Percentiles rank a stretch among this genome's conserved stretches.
Evolutionary conservation across 2,329 filamentous ascomycete species (phyloP).

Genomic region (Talaromyces sp.): DNA sequence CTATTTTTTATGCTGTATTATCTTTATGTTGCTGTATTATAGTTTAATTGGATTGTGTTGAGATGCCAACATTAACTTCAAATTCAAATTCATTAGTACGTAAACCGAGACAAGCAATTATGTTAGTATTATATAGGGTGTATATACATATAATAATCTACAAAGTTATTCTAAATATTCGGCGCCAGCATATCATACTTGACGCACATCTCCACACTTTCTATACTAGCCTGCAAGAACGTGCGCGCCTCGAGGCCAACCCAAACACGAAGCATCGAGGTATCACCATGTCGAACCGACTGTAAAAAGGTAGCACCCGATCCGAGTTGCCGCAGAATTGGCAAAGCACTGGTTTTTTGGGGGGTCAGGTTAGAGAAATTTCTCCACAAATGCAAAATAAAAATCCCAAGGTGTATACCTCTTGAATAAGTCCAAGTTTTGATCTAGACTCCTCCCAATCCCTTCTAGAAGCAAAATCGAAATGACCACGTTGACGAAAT

Average conservation of each 20-base stretch:
- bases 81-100: neutral
- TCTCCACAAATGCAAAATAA: conserved; percentile 9
- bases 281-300: conserved; percentile 67
- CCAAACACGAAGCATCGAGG: conserved; percentile 87
- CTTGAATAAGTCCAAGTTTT: conserved; percentile 78
- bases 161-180: conserved; percentile 57
- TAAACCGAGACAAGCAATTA: neutral
- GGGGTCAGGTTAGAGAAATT: conserved; percentile 3
- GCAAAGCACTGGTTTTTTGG: conserved; percentile 60
- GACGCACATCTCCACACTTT: conserved; percentile 84
- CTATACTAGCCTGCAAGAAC: conserved; percentile 84
- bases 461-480: conserved; percentile 91
- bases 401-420: conserved; percentile 41
- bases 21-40: neutral
- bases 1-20: neutral
- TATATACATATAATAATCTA: neutral
- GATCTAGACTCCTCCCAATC: conserved; percentile 82
- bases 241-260: conserved; percentile 81
- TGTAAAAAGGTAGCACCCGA: conserved; percentile 50
- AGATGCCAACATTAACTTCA: neutral
- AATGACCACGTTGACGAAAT: conserved; percentile 97
- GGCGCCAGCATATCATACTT: conserved; percentile 85
- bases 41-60: neutral
- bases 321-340: conserved; percentile 83
- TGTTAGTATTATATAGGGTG: neutral